Conservation (phyloP, 331 rosid species). For the Dryas integrifolia region DNA sequence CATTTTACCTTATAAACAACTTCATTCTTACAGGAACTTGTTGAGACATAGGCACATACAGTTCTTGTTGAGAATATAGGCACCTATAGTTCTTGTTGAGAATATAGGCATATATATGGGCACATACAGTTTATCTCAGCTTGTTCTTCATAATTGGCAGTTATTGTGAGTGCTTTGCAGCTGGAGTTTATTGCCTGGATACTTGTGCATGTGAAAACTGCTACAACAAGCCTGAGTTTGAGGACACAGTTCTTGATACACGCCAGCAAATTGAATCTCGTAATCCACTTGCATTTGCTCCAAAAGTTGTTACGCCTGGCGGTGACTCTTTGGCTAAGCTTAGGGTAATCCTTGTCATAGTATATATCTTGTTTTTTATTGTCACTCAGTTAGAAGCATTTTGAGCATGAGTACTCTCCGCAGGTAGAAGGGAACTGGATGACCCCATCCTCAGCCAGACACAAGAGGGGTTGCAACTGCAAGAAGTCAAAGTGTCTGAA, state of each 20-base stretch:
- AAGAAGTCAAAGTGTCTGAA: conserved; percentile 33
- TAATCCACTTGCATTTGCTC: conserved; percentile 38
- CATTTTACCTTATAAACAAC: not conserved
- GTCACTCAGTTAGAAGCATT: not conserved
- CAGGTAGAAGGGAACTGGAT: conserved; percentile 24
- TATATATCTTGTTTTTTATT: not conserved
- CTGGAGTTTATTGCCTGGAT: conserved; percentile 23
- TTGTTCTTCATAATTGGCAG: conserved; percentile 31
- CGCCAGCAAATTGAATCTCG: conserved; percentile 19
- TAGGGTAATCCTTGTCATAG: conserved; percentile 19
- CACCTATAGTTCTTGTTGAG: not conserved
- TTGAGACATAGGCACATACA: conserved; percentile 1
- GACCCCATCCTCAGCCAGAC: conserved; percentile 26
- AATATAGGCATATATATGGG: not conserved
- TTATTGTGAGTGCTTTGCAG: conserved; percentile 41
- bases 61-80: not conserved
- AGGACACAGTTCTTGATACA: conserved; percentile 7
- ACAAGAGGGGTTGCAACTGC: conserved; percentile 50
- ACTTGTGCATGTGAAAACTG: conserved; percentile 35
- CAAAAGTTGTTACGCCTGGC: conserved; percentile 20
- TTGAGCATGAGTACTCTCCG: conserved; percentile 13
- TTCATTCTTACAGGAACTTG: not conserved
- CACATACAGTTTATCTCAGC: conserved; percentile 5
- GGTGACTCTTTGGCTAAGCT: conserved; percentile 18
- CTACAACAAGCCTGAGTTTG: conserved; percentile 25